phyloP scores from a whole-genome alignment of 306 rosid species.

The Quercus parvula region DNA sequence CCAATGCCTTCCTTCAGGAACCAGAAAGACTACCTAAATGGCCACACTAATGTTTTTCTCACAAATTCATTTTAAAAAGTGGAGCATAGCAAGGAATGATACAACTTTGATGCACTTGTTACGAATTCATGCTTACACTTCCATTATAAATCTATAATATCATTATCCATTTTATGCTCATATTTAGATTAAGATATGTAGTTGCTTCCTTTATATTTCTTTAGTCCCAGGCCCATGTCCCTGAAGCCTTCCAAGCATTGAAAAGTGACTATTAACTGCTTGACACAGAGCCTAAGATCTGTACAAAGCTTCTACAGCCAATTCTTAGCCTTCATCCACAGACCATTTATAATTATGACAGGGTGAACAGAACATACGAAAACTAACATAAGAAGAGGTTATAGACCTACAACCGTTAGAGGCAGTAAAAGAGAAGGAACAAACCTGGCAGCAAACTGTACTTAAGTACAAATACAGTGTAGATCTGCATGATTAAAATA shows the following conservation, averaged over 20 bases:
- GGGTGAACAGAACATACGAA: neutral
- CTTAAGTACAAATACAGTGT: constrained; percentile 46
- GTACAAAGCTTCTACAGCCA: neutral
- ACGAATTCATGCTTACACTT: neutral
- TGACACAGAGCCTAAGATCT: neutral
- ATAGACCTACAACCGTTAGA: neutral
- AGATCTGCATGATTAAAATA: constrained; percentile 48
- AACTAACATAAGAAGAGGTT: neutral
- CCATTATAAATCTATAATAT: neutral
- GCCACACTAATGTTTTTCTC: neutral
- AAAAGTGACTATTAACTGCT: neutral
- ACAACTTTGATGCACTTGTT: neutral
- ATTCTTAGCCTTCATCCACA: constrained; percentile 1
- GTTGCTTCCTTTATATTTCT: neutral
- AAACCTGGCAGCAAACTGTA: constrained; percentile 58
- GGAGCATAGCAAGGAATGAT: neutral
- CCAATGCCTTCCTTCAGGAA: neutral
- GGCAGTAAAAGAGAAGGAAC: neutral
- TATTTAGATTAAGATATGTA: neutral
- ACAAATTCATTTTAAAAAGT: neutral
- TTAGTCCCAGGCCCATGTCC: neutral
- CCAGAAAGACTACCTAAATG: neutral
- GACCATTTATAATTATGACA: neutral
- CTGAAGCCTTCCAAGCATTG: constrained; percentile 2
- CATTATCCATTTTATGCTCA: neutral